phyloP scores from a whole-genome alignment of 1,284 basidiomycete genomes.

The Rhodotorula sp. region DNA sequence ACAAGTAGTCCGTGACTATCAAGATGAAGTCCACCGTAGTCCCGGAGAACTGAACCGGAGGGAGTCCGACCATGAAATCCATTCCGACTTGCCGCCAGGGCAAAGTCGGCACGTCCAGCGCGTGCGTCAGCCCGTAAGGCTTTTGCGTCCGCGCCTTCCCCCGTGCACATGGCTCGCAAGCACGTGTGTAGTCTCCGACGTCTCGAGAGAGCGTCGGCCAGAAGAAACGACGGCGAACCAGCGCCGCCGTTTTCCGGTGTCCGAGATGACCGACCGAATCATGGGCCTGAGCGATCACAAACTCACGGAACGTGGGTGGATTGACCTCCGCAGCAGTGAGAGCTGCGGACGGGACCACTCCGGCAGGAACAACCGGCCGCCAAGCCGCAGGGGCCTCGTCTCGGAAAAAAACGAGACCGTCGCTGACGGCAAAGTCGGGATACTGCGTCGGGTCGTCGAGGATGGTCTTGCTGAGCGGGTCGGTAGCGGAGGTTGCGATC shows the following conservation, averaged over 20 bases:
- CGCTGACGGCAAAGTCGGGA: conserved; percentile 43
- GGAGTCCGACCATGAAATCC: conserved; percentile 48
- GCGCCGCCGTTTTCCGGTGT: conserved; percentile 46
- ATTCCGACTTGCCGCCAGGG: conserved; percentile 46
- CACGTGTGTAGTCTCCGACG: no score
- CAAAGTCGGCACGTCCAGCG: no score
- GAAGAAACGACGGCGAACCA: conserved; percentile 49
- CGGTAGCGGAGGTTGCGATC: neutral
- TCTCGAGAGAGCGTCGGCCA: conserved; percentile 44
- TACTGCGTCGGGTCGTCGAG: conserved; percentile 40
- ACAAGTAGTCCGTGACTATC: conserved; percentile 6
- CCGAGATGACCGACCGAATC: conserved; percentile 45
- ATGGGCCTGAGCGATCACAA: neutral
- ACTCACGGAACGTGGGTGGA: conserved; percentile 44
- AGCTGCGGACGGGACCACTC: no score
- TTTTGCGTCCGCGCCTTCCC: no score
- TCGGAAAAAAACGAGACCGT: conserved; percentile 45
- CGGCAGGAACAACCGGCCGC: conserved; percentile 3
- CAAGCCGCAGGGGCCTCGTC: conserved; percentile 4
- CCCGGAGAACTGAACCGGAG: neutral
- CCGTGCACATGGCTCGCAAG: no score
- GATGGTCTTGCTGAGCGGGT: conserved; percentile 44
- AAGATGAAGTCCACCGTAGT: conserved; percentile 1
- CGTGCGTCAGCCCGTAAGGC: no score
- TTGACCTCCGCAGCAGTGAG: no score